Evolutionary conservation across 2,329 filamentous ascomycete species (phyloP).

Genomic region (Bisporella sp.): DNA sequence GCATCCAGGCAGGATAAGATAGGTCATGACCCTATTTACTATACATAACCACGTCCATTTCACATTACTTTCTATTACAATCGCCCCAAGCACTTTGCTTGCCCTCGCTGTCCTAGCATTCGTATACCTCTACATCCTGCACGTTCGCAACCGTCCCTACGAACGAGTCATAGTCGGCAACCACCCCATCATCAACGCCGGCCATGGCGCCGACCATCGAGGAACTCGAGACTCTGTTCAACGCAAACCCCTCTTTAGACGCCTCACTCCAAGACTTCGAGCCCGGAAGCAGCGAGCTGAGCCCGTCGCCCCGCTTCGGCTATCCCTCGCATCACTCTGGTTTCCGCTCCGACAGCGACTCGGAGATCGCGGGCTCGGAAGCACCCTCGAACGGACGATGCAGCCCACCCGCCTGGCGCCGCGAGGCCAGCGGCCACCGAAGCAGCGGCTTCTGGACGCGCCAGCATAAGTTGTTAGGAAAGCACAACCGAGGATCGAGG

Average conservation of each 20-base stretch:
- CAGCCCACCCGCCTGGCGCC: slow-evolving; percentile 59
- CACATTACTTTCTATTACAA: slow-evolving; percentile 24
- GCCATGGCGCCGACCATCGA: slow-evolving; percentile 32
- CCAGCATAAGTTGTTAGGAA: slow-evolving; percentile 41
- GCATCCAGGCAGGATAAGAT: slow-evolving; percentile 7
- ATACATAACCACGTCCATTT: slow-evolving; percentile 27
- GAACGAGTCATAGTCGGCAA: not conserved
- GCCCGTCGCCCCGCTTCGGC: slow-evolving; percentile 38
- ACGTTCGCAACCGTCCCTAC: slow-evolving; percentile 16
- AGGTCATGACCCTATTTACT: slow-evolving; percentile 24
- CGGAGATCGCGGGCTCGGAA: slow-evolving; percentile 35
- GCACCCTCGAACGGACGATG: slow-evolving; percentile 41
- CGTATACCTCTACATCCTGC: slow-evolving; percentile 24
- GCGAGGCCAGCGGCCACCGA: slow-evolving; percentile 35
- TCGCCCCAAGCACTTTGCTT: slow-evolving; percentile 24
- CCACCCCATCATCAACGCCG: not conserved
- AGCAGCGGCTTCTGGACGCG: slow-evolving; percentile 41
- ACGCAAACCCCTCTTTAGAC: slow-evolving; percentile 52
- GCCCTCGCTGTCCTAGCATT: slow-evolving; percentile 19
- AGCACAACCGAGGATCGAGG: slow-evolving; percentile 45
- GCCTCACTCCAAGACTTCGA: slow-evolving; percentile 58
- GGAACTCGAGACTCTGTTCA: slow-evolving; percentile 40
- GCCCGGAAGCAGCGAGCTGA: slow-evolving; percentile 34
- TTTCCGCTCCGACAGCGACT: slow-evolving; percentile 45
- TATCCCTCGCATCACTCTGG: slow-evolving; percentile 54